A percentile compares a stretch with the other conserved stretches of the same genome.
Conservation (phyloP, 169 alveolate genomes). For the Perkinsus chesapeaki region DNA sequence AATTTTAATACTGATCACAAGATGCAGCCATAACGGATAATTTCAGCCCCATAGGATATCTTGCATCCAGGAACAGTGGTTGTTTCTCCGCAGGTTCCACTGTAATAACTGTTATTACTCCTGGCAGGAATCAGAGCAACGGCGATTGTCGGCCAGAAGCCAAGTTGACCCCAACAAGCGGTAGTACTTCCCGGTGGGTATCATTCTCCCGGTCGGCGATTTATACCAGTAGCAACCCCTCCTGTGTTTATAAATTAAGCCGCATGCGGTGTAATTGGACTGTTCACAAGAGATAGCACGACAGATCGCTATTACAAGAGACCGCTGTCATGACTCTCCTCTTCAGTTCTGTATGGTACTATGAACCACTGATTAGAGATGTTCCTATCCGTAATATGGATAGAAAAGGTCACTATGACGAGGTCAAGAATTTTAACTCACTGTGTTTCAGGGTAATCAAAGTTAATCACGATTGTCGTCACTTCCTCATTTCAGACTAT, state of each 20-base stretch:
- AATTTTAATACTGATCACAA: no score
- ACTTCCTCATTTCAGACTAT: neutral
- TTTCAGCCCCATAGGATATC: no score
- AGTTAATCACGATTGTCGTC: no score
- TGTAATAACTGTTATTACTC: neutral
- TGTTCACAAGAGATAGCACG: no score
- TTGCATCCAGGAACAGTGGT: no score
- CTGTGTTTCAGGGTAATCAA: neutral
- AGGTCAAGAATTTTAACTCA: neutral
- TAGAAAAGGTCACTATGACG: neutral
- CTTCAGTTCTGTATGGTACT: neutral
- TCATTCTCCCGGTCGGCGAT: neutral
- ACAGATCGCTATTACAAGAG: no score
- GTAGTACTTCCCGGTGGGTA: neutral
- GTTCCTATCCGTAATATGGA: neutral
- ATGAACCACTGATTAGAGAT: neutral
- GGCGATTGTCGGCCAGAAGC: neutral
- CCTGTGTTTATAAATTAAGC: neutral
- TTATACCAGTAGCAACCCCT: neutral
- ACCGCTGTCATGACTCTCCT: no score
- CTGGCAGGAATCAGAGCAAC: neutral
- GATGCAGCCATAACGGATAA: no score
- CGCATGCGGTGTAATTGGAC: neutral
- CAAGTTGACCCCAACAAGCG: neutral
- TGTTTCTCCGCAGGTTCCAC: neutral